These are phyloP conservation scores for Hypoxylon intermedium DNA, from an alignment of 495 filamentous ascomycete species.

Conservation along the genomic window DNA sequence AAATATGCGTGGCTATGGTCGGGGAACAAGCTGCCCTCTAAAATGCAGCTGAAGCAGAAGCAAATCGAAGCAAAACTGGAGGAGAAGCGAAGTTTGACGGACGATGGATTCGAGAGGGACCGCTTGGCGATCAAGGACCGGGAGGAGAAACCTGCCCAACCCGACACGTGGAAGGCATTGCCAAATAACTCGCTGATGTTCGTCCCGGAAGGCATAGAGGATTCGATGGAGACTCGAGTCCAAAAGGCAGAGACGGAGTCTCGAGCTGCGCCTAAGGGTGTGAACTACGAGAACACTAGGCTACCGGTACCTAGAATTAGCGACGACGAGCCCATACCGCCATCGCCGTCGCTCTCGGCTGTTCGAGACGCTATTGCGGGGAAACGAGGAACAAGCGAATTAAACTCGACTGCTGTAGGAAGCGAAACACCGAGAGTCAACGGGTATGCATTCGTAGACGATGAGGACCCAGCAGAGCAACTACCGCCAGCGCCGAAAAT, in stretches of 20 bases:
- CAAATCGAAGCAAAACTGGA: slow-evolving; percentile 69
- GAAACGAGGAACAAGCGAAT: slow-evolving; percentile 65
- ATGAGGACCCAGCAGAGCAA: slow-evolving; percentile 62
- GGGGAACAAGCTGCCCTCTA: slow-evolving; percentile 86
- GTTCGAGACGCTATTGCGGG: slow-evolving; percentile 88
- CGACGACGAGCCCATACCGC: slow-evolving; percentile 53
- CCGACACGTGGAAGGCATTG: slow-evolving; percentile 75
- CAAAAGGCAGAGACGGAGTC: slow-evolving; percentile 74
- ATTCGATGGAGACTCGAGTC: slow-evolving; percentile 67
- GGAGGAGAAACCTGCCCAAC: slow-evolving; percentile 76
- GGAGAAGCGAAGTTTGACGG: slow-evolving; percentile 53
- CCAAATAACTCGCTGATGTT: slow-evolving; percentile 93
- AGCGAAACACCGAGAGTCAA: slow-evolving; percentile 87
- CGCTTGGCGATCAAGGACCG: slow-evolving; percentile 64
- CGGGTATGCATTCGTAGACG: slow-evolving; percentile 93
- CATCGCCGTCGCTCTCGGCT: slow-evolving; percentile 83
- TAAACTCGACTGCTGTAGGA: slow-evolving; percentile 66
- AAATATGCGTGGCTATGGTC: slow-evolving; percentile 89
- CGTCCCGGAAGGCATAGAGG: slow-evolving; percentile 73
- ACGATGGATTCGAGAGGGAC: slow-evolving; percentile 62
- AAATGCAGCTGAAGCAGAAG: slow-evolving; percentile 82
- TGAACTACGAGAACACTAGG: slow-evolving; percentile 84
- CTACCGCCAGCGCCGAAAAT: slow-evolving; percentile 43
- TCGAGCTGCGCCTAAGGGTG: slow-evolving; percentile 74
- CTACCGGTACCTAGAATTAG: slow-evolving; percentile 56